phyloP scores from a whole-genome alignment of 2,329 filamentous ascomycete species.

The Cordyceps fumosorosea region DNA sequence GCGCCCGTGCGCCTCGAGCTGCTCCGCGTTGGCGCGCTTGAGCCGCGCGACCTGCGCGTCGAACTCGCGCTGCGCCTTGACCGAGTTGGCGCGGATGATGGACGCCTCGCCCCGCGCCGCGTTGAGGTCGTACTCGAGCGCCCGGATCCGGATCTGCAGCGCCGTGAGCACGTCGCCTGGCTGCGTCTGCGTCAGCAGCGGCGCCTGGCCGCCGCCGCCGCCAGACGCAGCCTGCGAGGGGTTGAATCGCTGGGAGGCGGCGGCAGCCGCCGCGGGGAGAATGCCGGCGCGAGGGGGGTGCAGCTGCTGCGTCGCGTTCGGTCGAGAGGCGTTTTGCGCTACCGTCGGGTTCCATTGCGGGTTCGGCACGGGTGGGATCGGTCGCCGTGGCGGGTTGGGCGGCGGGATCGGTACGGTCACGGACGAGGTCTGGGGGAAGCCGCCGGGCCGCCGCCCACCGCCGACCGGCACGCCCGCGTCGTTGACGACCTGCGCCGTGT shows the following conservation, averaged over 20 bases:
- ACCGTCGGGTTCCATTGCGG: slow-evolving; percentile 33
- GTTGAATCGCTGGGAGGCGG: slow-evolving; percentile 22
- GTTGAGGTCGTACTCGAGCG: slow-evolving; percentile 50
- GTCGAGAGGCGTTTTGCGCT: slow-evolving; percentile 16
- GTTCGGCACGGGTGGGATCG: slow-evolving; percentile 27
- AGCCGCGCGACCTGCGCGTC: slow-evolving; percentile 56
- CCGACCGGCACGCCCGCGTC: slow-evolving; percentile 35
- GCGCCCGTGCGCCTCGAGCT: slow-evolving; percentile 55
- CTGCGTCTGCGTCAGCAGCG: slow-evolving; percentile 23
- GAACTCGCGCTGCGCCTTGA: slow-evolving; percentile 54
- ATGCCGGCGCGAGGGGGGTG: not conserved
- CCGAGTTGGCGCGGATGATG: slow-evolving; percentile 66
- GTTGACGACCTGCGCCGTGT: slow-evolving; percentile 51
- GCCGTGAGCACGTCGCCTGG: slow-evolving; percentile 34
- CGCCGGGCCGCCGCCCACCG: slow-evolving; percentile 17
- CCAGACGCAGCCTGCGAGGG: slow-evolving; percentile 27
- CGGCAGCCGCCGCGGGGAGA: not conserved
- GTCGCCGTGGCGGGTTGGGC: slow-evolving; percentile 20
- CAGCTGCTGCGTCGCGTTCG: slow-evolving; percentile 10
- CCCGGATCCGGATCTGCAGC: slow-evolving; percentile 45
- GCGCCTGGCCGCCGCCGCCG: slow-evolving; percentile 19
- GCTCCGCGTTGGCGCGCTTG: slow-evolving; percentile 57
- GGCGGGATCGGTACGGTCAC: slow-evolving; percentile 24
- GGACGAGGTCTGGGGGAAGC: slow-evolving; percentile 16
- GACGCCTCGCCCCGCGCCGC: slow-evolving; percentile 65